These are phyloP conservation scores for Pseudonitzschia multiseries DNA, from an alignment of 108 stramenopile genomes.

Conservation along the genomic window DNA sequence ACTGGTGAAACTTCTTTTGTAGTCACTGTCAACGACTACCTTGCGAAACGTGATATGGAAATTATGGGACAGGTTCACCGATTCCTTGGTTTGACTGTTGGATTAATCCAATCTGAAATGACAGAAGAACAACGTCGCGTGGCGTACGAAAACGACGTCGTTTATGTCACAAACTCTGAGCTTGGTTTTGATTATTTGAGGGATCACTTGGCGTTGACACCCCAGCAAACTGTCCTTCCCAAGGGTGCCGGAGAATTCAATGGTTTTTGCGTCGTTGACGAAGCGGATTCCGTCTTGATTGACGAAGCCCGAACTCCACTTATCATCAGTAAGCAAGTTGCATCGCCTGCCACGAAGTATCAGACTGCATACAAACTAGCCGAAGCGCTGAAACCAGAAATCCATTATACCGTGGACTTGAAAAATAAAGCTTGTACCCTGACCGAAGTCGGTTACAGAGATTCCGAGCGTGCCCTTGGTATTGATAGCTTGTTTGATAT, in stretches of 20 bases:
- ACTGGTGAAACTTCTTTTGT: slow-evolving; percentile 74
- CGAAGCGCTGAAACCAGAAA: slow-evolving; percentile 71
- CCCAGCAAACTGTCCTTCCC: slow-evolving; percentile 82
- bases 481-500: slow-evolving; percentile 82
- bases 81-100: slow-evolving; percentile 91
- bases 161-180: slow-evolving; percentile 95
- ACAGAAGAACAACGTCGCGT: slow-evolving; percentile 72
- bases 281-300: slow-evolving; percentile 96
- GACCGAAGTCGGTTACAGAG: slow-evolving; percentile 89
- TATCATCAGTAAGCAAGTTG: slow-evolving; percentile 92
- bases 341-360: slow-evolving; percentile 83
- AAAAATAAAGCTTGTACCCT: slow-evolving; percentile 89
- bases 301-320: slow-evolving; percentile 95
- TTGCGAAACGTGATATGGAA: slow-evolving; percentile 93
- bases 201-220: slow-evolving; percentile 81
- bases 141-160: slow-evolving; percentile 92
- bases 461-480: slow-evolving; percentile 84
- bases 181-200: slow-evolving; percentile 95
- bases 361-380: slow-evolving; percentile 73
- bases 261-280: slow-evolving; percentile 94
- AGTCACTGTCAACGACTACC: slow-evolving; percentile 95
- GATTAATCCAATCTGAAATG: slow-evolving; percentile 89
- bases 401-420: slow-evolving; percentile 91
- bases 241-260: slow-evolving; percentile 67
- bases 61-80: slow-evolving; percentile 94